phyloP scores from a whole-genome alignment of 2,329 filamentous ascomycete genomes.

The Fusarium sp. region DNA sequence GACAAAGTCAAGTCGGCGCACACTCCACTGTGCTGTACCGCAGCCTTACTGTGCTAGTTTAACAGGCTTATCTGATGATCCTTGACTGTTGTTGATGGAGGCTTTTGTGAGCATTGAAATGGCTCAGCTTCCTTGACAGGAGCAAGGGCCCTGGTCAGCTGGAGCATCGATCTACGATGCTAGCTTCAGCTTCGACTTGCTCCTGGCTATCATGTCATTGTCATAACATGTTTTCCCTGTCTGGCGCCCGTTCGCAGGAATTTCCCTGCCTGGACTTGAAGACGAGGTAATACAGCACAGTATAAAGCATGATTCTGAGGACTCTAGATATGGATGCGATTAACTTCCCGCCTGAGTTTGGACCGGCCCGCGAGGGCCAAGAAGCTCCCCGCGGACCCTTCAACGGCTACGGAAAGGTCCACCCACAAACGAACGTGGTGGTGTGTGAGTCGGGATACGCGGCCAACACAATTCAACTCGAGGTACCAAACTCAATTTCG shows the following conservation, averaged over 20 bases:
- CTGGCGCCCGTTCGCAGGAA: neutral
- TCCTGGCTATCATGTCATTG: slow-evolving; percentile 19
- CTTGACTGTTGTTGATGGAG: slow-evolving; percentile 25
- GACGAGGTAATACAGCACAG: slow-evolving; percentile 10
- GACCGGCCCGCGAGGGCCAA: slow-evolving; percentile 27
- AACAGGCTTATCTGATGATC: slow-evolving; percentile 35
- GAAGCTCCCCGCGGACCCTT: slow-evolving; percentile 23
- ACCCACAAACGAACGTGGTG: slow-evolving; percentile 16
- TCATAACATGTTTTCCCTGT: neutral
- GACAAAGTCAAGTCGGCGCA: slow-evolving; percentile 12
- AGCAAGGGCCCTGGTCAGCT: slow-evolving; percentile 38
- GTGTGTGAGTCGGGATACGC: slow-evolving; percentile 22
- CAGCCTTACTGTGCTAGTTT: slow-evolving; percentile 14
- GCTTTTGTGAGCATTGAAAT: slow-evolving; percentile 28
- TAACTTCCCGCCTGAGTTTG: slow-evolving; percentile 35
- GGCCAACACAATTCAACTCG: slow-evolving; percentile 8
- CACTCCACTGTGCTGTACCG: slow-evolving; percentile 23
- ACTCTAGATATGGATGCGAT: slow-evolving; percentile 13
- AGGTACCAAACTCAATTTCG: slow-evolving; percentile 34
- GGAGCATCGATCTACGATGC: slow-evolving; percentile 29
- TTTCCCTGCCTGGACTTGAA: neutral
- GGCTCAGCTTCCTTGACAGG: slow-evolving; percentile 19
- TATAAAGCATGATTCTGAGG: neutral
- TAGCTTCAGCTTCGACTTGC: slow-evolving; percentile 28
- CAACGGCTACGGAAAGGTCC: slow-evolving; percentile 27